Evolutionary conservation across 768 basidiomycete genomes (phyloP).

Genomic region (Collybiopsis luxurians): DNA sequence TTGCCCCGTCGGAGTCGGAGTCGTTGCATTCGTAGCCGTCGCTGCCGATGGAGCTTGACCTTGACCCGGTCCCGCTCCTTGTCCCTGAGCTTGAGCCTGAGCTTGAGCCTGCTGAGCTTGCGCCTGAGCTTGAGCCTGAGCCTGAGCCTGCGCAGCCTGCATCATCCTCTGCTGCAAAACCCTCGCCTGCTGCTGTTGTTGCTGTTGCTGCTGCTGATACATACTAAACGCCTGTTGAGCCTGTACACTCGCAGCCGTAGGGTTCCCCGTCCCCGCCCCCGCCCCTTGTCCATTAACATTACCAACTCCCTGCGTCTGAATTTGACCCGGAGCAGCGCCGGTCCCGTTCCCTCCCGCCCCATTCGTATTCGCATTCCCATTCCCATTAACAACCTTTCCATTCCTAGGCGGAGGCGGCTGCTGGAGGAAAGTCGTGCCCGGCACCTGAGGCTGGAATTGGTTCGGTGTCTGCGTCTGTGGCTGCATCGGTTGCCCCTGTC

Average conservation of each 20-base stretch:
- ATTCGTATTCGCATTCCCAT: neutral
- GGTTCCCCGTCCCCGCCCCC: neutral
- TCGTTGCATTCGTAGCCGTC: no score
- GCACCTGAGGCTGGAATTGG: neutral
- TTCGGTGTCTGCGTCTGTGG: neutral
- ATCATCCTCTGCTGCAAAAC: neutral
- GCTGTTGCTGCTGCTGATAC: neutral
- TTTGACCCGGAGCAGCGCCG: neutral
- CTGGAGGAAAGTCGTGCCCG: neutral
- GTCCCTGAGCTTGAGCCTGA: neutral
- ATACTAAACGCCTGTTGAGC: neutral
- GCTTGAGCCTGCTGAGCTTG: neutral
- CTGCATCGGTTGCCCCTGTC: neutral
- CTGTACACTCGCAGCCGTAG: no score
- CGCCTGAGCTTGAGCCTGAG: neutral
- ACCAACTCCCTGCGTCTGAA: neutral
- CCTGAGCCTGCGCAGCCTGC: neutral
- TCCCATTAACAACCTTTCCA: neutral
- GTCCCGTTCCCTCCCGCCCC: no score
- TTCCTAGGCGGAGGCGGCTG: conserved; percentile 1
- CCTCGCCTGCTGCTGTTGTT: neutral
- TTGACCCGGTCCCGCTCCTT: neutral
- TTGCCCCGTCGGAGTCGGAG: no score
- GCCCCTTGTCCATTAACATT: no score
- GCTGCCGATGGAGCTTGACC: no score